phyloP scores from a whole-genome alignment of 345 rosid species.

The Toxicodendron radicans region DNA sequence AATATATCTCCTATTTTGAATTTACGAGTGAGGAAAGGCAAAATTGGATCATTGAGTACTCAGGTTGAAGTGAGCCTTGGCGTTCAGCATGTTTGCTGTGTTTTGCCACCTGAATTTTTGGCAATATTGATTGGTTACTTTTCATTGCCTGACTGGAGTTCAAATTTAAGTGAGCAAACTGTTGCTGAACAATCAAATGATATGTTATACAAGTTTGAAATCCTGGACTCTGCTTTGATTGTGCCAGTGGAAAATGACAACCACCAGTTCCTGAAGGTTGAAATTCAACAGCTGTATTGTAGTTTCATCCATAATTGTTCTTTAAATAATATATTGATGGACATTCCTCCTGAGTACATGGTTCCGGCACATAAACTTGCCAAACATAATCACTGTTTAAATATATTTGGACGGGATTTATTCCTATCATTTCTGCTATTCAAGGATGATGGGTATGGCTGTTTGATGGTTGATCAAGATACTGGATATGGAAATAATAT shows the following conservation, averaged over 20 bases:
- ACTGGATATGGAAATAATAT: conserved; percentile 31
- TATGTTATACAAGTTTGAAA: conserved; percentile 63
- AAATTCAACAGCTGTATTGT: conserved; percentile 55
- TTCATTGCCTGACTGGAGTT: conserved; percentile 84
- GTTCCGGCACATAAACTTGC: conserved; percentile 53
- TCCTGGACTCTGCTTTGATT: conserved; percentile 67
- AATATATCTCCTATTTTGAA: conserved; percentile 63
- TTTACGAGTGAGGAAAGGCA: conserved; percentile 59
- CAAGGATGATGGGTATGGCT: conserved; percentile 40
- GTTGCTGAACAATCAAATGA: conserved; percentile 27
- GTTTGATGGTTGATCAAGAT: conserved; percentile 31
- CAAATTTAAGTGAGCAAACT: conserved; percentile 39
- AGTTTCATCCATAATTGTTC: conserved; percentile 43
- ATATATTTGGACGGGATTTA: conserved; percentile 70
- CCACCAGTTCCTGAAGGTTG: conserved; percentile 51
- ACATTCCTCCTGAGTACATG: conserved; percentile 53
- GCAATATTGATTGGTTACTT: conserved; percentile 83
- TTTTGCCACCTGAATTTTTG: conserved; percentile 68
- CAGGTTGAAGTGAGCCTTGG: conserved; percentile 79
- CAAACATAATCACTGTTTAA: conserved; percentile 44
- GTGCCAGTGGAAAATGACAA: conserved; percentile 53
- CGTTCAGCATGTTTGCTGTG: conserved; percentile 79
- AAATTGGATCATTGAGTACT: conserved; percentile 41
- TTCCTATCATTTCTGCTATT: conserved; percentile 44
- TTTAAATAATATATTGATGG: conserved; percentile 39